A percentile compares a stretch with the other conserved stretches of the same genome.
Evolutionary conservation across 2,329 filamentous ascomycete species (phyloP).

Genomic region (Aspergillus uvarum): DNA sequence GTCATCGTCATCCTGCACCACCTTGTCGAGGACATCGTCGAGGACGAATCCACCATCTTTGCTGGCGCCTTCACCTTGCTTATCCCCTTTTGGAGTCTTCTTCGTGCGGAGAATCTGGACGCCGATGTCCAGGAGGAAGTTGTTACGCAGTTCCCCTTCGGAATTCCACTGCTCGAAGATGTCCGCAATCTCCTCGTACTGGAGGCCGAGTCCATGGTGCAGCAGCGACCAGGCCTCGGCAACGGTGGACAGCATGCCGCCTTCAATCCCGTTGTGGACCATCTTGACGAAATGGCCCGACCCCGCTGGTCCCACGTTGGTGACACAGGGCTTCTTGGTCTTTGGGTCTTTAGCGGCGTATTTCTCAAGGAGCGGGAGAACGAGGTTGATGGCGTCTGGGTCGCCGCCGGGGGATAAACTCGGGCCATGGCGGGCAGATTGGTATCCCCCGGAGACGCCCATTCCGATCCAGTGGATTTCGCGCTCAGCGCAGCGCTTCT

Average conservation of each 20-base stretch:
- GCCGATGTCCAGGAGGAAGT: conserved; percentile 64
- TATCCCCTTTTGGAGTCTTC: conserved; percentile 41
- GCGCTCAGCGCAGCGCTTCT: conserved; percentile 55
- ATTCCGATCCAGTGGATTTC: conserved; percentile 67
- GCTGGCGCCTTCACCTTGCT: conserved; percentile 33
- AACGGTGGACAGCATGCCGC: conserved; percentile 66
- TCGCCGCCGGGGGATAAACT: conserved; percentile 68
- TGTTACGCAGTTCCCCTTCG: conserved; percentile 58
- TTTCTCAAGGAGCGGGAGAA: conserved; percentile 61
- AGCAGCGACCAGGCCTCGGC: conserved; percentile 67
- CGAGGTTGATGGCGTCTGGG: conserved; percentile 54
- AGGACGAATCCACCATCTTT: conserved; percentile 53
- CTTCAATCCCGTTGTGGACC: conserved; percentile 73
- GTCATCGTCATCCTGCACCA: conserved; percentile 67
- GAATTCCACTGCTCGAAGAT: conserved; percentile 62
- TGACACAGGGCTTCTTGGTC: conserved; percentile 61
- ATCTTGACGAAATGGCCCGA: conserved; percentile 73
- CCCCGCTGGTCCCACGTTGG: conserved; percentile 60
- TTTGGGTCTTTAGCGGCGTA: conserved; percentile 62
- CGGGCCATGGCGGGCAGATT: conserved; percentile 64
- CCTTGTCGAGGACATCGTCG: conserved; percentile 65
- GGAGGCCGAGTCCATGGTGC: conserved; percentile 57
- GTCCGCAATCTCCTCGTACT: conserved; percentile 60
- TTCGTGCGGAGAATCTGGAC: conserved; percentile 59
- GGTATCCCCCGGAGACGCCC: conserved; percentile 69